These are phyloP conservation scores for Mycena rosella DNA, from an alignment of 768 basidiomycete species.

Conservation along the genomic window DNA sequence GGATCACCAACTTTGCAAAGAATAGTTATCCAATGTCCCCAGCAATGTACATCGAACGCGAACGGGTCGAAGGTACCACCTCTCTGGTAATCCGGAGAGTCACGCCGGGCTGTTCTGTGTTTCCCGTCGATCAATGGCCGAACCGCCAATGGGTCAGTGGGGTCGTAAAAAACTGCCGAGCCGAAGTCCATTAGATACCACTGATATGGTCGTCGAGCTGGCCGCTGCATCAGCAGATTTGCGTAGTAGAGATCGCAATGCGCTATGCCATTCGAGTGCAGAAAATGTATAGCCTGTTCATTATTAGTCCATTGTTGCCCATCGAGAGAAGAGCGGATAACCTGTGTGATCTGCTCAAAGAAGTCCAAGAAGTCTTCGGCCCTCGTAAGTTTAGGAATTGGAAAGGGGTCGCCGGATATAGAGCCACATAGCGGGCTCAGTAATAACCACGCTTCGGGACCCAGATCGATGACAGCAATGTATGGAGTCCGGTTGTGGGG, in stretches of 20 bases:
- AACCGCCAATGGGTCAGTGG: not conserved
- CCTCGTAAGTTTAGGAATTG: not conserved
- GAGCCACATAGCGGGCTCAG: not conserved
- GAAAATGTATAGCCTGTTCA: not conserved
- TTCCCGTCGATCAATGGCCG: not conserved
- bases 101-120: not conserved
- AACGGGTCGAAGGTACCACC: not conserved
- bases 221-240: not conserved
- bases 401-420: not conserved
- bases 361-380: not conserved
- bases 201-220: not conserved
- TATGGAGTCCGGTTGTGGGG: not conserved
- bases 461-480: constrained; percentile 5
- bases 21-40: not conserved
- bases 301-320: too few relatives aligned
- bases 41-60: constrained; percentile 1
- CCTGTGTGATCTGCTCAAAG: not conserved
- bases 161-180: not conserved
- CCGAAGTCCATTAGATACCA: constrained; percentile 6
- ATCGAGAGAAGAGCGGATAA: not conserved
- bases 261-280: not conserved
- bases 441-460: not conserved
- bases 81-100: not conserved
- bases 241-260: constrained; percentile 3
- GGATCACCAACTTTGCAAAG: not conserved